Evolutionary conservation across 164 flowering plant genomes (phyloP), one percentile per base, ranked within the genome.

Genomic region (Taxillus chinensis): DNA sequence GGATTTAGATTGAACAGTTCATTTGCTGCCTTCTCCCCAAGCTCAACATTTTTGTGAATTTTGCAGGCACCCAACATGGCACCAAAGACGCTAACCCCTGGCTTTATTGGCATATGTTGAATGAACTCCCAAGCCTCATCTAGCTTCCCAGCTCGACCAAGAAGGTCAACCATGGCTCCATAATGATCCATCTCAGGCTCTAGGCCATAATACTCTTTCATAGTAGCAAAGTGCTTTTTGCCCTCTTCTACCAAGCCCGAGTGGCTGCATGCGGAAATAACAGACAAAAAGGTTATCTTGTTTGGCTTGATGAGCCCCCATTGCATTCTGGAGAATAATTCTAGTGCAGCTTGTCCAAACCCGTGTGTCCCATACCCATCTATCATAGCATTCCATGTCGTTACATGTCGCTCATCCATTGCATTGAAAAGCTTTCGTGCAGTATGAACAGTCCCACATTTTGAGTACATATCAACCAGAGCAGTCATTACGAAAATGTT

Each of bases 281-380:
- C 62, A 55, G 85, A 86, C 0, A 92, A 66, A 79, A 89, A 92
- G 15, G 96, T 89, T 16, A 83, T 69, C 15, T 70, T 79, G 65
- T 89, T 87, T 45, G 98, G 98, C 60, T 69, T 76, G 57, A 75
- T 62, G 4, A 57, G 42, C 42, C 77, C 78, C 39, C 60, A 66
- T 52, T 63, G 63, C 98, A 92, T 89, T 55, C 82, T 75, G 10
- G 70, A 68, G 58, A 89, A 92, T 62, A 90, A 71, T 59, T 83
- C 78, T 9, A 86, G 60, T 10, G 95, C 89, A 37, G 70, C 80
- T 67, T 60, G 64, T 27, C 86, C 96, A 59, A 71, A 76, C 11
- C 98, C 96, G 57, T 92, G 92, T 5, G 88, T 84, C 13, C 96
- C 96, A 78, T 92, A 92, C 59, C 90, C 98, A 70, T 87, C 96